These are phyloP conservation scores for Byssothecium circinans DNA, from an alignment of 2,329 filamentous ascomycete genomes.

Conservation along the genomic window DNA sequence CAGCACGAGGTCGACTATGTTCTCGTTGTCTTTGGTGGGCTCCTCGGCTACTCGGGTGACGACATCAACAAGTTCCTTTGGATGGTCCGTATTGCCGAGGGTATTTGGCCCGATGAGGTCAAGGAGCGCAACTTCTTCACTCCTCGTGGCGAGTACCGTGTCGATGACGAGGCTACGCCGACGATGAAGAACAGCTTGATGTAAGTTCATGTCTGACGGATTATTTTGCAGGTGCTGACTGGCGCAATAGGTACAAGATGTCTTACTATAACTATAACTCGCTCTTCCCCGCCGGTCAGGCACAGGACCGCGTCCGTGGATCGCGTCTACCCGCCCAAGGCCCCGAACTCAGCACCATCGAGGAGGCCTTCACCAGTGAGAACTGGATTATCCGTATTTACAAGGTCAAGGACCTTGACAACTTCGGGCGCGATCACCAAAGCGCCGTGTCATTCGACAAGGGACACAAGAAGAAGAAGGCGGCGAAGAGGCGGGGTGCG, in stretches of 20 bases:
- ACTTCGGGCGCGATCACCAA: conserved; percentile 85
- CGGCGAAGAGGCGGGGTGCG: conserved; percentile 70
- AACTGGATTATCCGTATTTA: conserved; percentile 99
- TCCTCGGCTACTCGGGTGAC: conserved; percentile 95
- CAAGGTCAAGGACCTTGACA: conserved; percentile 99
- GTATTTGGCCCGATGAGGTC: conserved; percentile 99
- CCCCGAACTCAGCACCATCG: conserved; percentile 82
- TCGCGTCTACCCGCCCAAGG: conserved; percentile 78
- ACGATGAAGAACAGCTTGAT: conserved; percentile 99
- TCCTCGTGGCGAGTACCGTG: conserved; percentile 85
- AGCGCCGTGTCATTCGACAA: conserved; percentile 70
- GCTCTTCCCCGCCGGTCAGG: conserved; percentile 90
- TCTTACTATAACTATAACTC: conserved; percentile 97
- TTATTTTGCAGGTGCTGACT: conserved; percentile 25
- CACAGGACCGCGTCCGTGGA: conserved; percentile 84
- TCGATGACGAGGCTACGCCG: conserved; percentile 89
- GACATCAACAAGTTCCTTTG: conserved; percentile 99
- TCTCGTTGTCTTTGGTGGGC: conserved; percentile 92
- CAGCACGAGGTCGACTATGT: conserved; percentile 99
- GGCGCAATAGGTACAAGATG: conserved; percentile 88
- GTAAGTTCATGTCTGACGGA: conserved; percentile 57
- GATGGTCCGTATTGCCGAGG: conserved; percentile 99
- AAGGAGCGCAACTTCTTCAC: conserved; percentile 98
- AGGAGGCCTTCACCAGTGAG: conserved; percentile 98
- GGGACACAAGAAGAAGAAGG: conserved; percentile 82